A percentile compares a stretch with the other conserved stretches of the same genome.
phyloP scores from a whole-genome alignment of 2,329 filamentous ascomycete genomes.

The Colletotrichum tropicale region DNA sequence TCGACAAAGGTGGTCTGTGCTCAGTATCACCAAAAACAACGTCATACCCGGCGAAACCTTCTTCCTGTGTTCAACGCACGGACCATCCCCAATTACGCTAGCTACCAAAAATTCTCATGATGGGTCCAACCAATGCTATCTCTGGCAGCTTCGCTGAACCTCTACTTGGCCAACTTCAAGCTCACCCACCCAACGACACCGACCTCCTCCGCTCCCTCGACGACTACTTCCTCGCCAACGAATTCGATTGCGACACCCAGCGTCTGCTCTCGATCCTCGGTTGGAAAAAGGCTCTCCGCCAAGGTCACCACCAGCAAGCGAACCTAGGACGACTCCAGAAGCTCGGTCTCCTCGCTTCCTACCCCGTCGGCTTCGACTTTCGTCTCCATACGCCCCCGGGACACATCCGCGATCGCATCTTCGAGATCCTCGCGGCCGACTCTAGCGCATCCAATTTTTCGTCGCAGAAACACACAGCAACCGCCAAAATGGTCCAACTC shows the following conservation, averaged over 20 bases:
- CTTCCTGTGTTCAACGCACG: neutral
- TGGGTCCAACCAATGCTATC: constrained; percentile 1
- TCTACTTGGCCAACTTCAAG: neutral
- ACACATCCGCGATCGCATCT: neutral
- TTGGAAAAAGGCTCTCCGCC: constrained; percentile 3
- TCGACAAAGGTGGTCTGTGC: neutral
- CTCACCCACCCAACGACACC: constrained; percentile 5
- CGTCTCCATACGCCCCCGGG: constrained; percentile 4
- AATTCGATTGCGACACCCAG: constrained; percentile 1
- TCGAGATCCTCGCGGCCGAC: neutral
- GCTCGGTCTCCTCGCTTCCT: neutral
- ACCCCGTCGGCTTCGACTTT: neutral
- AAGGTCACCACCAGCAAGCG: neutral
- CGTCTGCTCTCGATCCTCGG: neutral
- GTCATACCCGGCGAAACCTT: constrained; percentile 8
- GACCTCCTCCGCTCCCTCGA: neutral
- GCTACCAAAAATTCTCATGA: constrained; percentile 21
- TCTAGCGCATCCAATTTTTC: neutral
- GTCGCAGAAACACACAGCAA: neutral
- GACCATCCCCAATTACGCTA: constrained; percentile 1
- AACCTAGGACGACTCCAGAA: neutral
- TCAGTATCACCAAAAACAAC: neutral
- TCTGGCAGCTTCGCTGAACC: constrained; percentile 9
- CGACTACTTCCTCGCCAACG: neutral
- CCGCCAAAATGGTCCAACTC: constrained; percentile 85